A percentile compares a stretch with the other conserved stretches of the same genome.
Conservation (phyloP, 352 stramenopile species). For the Lagenidium sp. region DNA sequence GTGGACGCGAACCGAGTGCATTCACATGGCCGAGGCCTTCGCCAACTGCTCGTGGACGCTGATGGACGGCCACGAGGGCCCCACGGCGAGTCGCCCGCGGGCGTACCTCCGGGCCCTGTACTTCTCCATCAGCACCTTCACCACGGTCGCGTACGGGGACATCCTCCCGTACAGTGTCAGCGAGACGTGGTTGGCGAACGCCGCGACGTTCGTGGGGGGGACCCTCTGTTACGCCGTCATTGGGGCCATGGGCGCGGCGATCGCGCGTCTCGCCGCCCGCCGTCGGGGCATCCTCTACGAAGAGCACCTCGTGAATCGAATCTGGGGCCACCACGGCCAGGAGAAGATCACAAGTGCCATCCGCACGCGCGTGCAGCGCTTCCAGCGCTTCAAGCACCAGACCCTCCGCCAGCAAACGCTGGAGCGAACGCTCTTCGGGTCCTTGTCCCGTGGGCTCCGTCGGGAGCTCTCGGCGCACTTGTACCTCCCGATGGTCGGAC, state of each 20-base stretch:
- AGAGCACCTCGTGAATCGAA: slow-evolving; percentile 11
- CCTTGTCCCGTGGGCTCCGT: slow-evolving; percentile 11
- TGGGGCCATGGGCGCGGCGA: slow-evolving; percentile 15
- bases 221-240: slow-evolving; percentile 19
- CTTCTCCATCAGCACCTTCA: slow-evolving; percentile 24
- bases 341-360: slow-evolving; percentile 5
- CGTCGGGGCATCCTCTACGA: slow-evolving; percentile 11
- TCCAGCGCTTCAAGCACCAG: too few species aligned
- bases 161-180: slow-evolving; percentile 15
- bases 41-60: slow-evolving; percentile 20
- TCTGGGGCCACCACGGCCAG: slow-evolving; percentile 10
- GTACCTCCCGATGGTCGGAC: slow-evolving; percentile 1
- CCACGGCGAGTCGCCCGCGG: slow-evolving; percentile 5
- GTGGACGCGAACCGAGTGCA: slow-evolving; percentile 12
- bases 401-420: too few species aligned
- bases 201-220: slow-evolving; percentile 15
- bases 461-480: slow-evolving; percentile 8
- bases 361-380: too few species aligned
- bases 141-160: slow-evolving; percentile 22
- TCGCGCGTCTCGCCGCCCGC: slow-evolving; percentile 8
- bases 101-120: slow-evolving; percentile 20
- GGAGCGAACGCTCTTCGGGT: too few species aligned
- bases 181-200: slow-evolving; percentile 12
- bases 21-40: slow-evolving; percentile 12
- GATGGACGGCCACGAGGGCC: slow-evolving; percentile 14